Base-by-base conservation (phyloP, 345 rosid species). In the Mangifera indica region DNA sequence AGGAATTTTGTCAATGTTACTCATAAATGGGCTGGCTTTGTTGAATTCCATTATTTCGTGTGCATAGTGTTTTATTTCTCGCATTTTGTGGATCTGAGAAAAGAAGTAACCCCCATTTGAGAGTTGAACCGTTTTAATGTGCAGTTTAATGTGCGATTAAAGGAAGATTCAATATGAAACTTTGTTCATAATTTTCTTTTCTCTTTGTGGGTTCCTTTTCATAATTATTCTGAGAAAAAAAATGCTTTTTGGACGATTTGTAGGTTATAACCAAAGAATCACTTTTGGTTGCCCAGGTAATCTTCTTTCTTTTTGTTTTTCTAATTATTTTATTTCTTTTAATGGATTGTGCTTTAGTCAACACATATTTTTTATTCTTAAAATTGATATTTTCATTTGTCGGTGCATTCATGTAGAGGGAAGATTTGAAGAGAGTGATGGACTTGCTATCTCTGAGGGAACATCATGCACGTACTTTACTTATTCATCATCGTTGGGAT, bases 401-500 rank as follows among this genome's bases (percentile, higher is more conserved):
- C 46, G 45, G 20, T 80, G 15, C 67, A 32, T 60, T 52, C 12
- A 22, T 78, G 57, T 61, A 92, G 90, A 87, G 75, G 69, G 93
- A 85, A 71, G 87, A 85, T 78, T 73, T 92, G 74, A 84, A 73
- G 40, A 85, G 83, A 72, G 93, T 92, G 73, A 90, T 92, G 97
- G 97, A 92, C 2, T 73, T 90, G 81, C 63, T 94, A 51, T 81
- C 97, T 2, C 68, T 94, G 42, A 86, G 86, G 66, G 98, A 94
- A 73, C 97, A 90, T 69, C 96, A 90, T 79, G 97, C 98, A 0
- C 87, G 92, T 48, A 89, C 95, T 57, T 84, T 92, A 60, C 89
- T 92, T 74, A 94, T 94, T 32, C 89, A 90, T 78, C 83, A 90
- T 37, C 86, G 89, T 21, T 94, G 97, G 97, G 92, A 94, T 62